Conservation (phyloP, 345 rosid genomes). For the Brassica napus region Da-Ae NC_063443.1:13656001-13656500, state of each 20-base stretch:
- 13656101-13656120: too few relatives aligned
- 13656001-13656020: too few relatives aligned
- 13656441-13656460: neutral
- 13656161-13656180: too few relatives aligned
- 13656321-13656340: constrained; percentile 8
- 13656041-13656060: too few relatives aligned
- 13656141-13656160: too few relatives aligned
- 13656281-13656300: too few relatives aligned
- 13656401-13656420: neutral
- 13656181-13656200: too few relatives aligned
- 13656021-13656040: too few relatives aligned
- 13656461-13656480: neutral
- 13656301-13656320: neutral
- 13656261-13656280: neutral
- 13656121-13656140: too few relatives aligned
- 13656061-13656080: too few relatives aligned
- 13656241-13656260: neutral
- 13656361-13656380: neutral
- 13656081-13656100: too few relatives aligned
- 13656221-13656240: neutral
- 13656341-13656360: neutral
- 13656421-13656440: constrained; percentile 30
- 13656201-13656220: too few relatives aligned
- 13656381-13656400: constrained; percentile 25
- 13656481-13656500: constrained; percentile 6